These are phyloP conservation scores for Alternaria sp. DNA, from an alignment of 2,329 filamentous ascomycete species.

Conservation along the genomic window DNA sequence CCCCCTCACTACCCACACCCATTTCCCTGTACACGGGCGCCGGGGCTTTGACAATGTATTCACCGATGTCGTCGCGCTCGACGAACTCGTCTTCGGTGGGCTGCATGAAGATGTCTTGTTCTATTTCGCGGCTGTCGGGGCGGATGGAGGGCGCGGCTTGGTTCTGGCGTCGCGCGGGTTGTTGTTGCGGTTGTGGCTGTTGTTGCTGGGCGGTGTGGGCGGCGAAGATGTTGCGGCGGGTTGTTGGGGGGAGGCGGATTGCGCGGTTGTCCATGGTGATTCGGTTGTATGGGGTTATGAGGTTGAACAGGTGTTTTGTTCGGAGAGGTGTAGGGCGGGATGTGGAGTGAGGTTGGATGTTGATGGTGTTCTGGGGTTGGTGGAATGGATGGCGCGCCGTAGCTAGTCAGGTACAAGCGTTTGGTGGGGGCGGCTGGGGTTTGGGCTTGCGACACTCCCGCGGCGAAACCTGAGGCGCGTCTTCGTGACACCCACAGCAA, in stretches of 20 bases:
- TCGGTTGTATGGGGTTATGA: neutral
- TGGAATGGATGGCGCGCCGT: slow-evolving; percentile 12
- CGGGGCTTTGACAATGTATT: slow-evolving; percentile 51
- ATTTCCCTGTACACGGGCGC: slow-evolving; percentile 32
- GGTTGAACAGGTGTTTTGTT: neutral
- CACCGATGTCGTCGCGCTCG: slow-evolving; percentile 56
- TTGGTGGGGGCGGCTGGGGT: neutral
- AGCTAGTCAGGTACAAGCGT: slow-evolving; percentile 12
- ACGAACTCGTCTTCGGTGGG: slow-evolving; percentile 54
- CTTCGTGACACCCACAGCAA: neutral
- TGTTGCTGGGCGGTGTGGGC: slow-evolving; percentile 27
- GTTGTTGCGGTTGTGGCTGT: slow-evolving; percentile 2
- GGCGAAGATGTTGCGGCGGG: slow-evolving; percentile 42
- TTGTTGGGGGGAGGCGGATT: slow-evolving; percentile 31
- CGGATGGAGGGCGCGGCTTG: slow-evolving; percentile 25
- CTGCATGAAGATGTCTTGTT: slow-evolving; percentile 25
- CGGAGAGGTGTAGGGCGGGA: neutral
- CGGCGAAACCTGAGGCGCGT: neutral
- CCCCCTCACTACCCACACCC: slow-evolving; percentile 29
- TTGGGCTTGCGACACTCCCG: neutral
- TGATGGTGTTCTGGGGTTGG: neutral
- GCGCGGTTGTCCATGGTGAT: slow-evolving; percentile 25
- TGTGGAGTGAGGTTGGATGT: slow-evolving; percentile 1
- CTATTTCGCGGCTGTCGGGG: slow-evolving; percentile 21
- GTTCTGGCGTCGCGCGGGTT: slow-evolving; percentile 31